These are phyloP conservation scores for Suillus subaureus DNA, from an alignment of 768 basidiomycete genomes.

Conservation along the genomic window DNA sequence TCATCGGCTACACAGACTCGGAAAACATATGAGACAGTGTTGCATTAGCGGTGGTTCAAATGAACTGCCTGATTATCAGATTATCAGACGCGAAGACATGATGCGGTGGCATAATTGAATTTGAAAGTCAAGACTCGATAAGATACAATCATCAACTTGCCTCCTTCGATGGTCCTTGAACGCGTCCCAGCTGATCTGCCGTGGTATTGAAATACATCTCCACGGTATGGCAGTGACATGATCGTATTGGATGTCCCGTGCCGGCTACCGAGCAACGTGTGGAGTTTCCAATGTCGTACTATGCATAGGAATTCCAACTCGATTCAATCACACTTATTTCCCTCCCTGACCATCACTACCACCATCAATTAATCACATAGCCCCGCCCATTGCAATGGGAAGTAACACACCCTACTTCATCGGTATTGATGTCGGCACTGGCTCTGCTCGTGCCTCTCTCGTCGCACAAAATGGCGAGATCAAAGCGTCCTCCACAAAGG, in stretches of 20 bases:
- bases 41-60: too few relatives aligned
- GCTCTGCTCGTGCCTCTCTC: slow-evolving; percentile 88
- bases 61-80: too few relatives aligned
- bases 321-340: slow-evolving; percentile 3
- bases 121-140: too few relatives aligned
- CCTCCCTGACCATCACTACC: slow-evolving; percentile 6
- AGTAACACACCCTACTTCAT: slow-evolving; percentile 54
- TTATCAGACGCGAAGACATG: too few relatives aligned
- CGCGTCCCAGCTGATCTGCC: too few relatives aligned
- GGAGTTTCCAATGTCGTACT: not conserved
- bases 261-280: not conserved
- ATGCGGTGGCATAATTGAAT: too few relatives aligned
- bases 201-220: too few relatives aligned
- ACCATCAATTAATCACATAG: not conserved
- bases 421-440: slow-evolving; percentile 89
- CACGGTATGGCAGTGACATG: not conserved
- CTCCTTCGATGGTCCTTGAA: too few relatives aligned
- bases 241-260: not conserved
- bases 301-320: slow-evolving; percentile 3
- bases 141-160: too few relatives aligned
- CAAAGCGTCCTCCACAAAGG: slow-evolving; percentile 77
- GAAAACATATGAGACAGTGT: too few relatives aligned
- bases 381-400: slow-evolving; percentile 32
- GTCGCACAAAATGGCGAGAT: slow-evolving; percentile 69
- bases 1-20: too few relatives aligned